Base-by-base conservation (phyloP, 192 early-diverging fungal genomes). In the Gaertneriomyces sp. region DNA sequence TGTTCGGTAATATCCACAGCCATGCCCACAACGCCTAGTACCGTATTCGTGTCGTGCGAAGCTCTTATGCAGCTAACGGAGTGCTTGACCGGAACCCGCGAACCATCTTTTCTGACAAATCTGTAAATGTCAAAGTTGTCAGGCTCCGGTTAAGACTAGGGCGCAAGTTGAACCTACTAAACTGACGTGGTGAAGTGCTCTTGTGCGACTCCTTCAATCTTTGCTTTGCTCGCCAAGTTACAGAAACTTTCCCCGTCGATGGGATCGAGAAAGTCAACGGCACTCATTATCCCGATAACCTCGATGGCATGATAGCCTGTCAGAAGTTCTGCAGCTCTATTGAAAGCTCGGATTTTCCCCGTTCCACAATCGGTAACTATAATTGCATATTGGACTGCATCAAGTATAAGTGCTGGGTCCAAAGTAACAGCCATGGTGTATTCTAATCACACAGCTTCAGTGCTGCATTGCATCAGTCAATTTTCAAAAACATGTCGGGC, bases 1-100 rank as follows among this genome's bases (percentile, higher is more conserved):
- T 51, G 49, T 51, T 51, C 49, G 6, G 49, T 17, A n/a, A 51
- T 51, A 51, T 51, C 49, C n/a, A 51, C 49, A 51, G 49, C 49
- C 49, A 51, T 20, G 5, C n/a, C 49, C 20, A 51, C 49, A 20
- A 51, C n/a, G 5, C 49, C 49, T 6, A 51, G n/a, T 5, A 51
- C 20, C n/a, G 49, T 20, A 20, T 51, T 20, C n/a, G n/a, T 3
- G 20, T n/a, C n/a, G 49, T 20, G 49, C 20, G 49, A 51, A 4
- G 49, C 49, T 5, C 49, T 20, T n/a, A 51, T 20, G 6, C 49
- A 51, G 49, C 20, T 51, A 51, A 51, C 49, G 20, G 49, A 51
- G 49, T 17, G 49, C 49, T 51, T 51, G 5, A 51, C 49, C n/a
- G 49, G 49, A n/a, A 51, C 49, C n/a, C 49, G 49, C 49, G 49